phyloP scores from a whole-genome alignment of 2,329 filamentous ascomycete genomes.

The Exophiala phaeomuriformis region DNA sequence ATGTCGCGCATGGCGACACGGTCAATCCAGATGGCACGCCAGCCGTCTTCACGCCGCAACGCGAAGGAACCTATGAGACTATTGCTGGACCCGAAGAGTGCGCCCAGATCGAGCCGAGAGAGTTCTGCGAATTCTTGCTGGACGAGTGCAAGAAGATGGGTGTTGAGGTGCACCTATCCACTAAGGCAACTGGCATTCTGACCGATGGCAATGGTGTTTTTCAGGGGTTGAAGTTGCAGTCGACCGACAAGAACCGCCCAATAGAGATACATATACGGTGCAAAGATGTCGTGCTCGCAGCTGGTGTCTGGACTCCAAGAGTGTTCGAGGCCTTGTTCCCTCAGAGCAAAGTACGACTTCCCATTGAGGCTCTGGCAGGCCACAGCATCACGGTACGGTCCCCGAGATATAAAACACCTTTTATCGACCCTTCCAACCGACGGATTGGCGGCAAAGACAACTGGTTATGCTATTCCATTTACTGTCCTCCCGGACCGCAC shows the following conservation, averaged over 20 bases:
- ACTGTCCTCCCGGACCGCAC: conserved; percentile 49
- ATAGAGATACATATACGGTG: conserved; percentile 52
- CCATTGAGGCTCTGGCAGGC: conserved; percentile 58
- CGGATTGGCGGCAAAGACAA: conserved; percentile 31
- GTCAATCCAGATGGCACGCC: conserved; percentile 39
- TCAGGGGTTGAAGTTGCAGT: conserved; percentile 35
- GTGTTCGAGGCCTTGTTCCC: conserved; percentile 63
- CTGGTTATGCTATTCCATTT: conserved; percentile 58
- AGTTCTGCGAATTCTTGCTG: conserved; percentile 60
- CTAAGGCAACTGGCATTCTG: conserved; percentile 47
- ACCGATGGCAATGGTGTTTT: conserved; percentile 47
- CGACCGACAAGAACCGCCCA: conserved; percentile 30
- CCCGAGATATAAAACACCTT: conserved; percentile 39
- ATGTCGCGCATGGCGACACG: conserved; percentile 23
- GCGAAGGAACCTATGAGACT: conserved; percentile 52
- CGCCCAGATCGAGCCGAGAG: conserved; percentile 61
- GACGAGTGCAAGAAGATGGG: conserved; percentile 51
- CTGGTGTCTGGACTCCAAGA: conserved; percentile 63
- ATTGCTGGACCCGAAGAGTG: conserved; percentile 56
- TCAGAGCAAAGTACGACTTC: conserved; percentile 45
- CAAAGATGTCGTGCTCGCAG: conserved; percentile 57
- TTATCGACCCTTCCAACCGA: conserved; percentile 11
- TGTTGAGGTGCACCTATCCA: conserved; percentile 60
- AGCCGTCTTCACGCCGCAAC: conserved; percentile 51
- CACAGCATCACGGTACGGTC: conserved; percentile 63